Evolutionary conservation across 78 protist species (phyloP), one percentile per base, ranked within the genome.

Genomic region (Polysphondylium violaceum): DNA sequence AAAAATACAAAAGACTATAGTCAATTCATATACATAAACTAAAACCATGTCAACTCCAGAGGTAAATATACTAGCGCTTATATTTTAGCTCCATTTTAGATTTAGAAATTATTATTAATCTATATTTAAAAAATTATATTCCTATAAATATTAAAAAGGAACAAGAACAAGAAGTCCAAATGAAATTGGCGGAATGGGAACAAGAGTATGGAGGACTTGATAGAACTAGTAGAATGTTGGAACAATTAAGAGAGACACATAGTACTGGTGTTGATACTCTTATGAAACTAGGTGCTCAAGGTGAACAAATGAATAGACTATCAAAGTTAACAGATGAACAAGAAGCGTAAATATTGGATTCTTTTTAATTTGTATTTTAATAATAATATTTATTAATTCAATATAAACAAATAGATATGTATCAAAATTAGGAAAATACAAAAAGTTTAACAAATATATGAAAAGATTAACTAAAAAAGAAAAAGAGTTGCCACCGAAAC

Each of bases 381-480:
- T n/a, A 58, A 21, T 6, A 19, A 21, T 58, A n/a, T 6, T 65
- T n/a, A n/a, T n/a, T n/a, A n/a, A n/a, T n/a, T n/a, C n/a, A n/a
- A n/a, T 51, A 6, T 50, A 47, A 14, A 47, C 11, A 9, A 19
- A 33, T 14, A 75, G 85, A 36, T 47, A 43, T 31, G 41, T 69
- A 21, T 50, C 43, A 23, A 72, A 61, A n/a, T 44, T 83, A 36
- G 69, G 91, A 14, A 83, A 83, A 59, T 83, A 71, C 69, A 83
- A 83, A 36, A 83, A 41, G 55, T 83, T 83, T 50, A 47, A 83
- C 14, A 83, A 83, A 59, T 83, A 83, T 69, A 71, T 83, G 91
- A 29, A 25, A 25, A 43, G 76, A 69, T 38, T 38, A 21, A 35
- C 55, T 44, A 69, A 69, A 21, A 73, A 53, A 27, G 71, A 40